Evolutionary conservation across 2,329 filamentous ascomycete species (phyloP).

Genomic region (Cadophora luteo-olivacea): DNA sequence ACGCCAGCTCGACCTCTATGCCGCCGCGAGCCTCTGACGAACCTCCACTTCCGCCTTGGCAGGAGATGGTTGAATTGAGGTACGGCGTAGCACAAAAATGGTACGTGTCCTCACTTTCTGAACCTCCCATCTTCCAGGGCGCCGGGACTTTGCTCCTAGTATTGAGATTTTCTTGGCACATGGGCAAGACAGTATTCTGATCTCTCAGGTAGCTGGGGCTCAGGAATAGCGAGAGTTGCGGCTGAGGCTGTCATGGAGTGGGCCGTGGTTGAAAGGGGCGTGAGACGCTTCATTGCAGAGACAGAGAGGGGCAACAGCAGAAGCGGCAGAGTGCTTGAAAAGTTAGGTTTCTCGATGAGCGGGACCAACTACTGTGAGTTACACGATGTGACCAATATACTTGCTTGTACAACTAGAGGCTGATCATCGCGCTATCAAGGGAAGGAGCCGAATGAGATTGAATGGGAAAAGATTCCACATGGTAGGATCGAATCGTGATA

Average conservation of each 20-base stretch:
- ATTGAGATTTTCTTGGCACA: too few relatives aligned
- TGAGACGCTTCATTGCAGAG: conserved; percentile 9
- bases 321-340: conserved; percentile 5
- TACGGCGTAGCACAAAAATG: conserved; percentile 9
- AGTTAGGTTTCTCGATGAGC: neutral
- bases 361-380: conserved; percentile 4
- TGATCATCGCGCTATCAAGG: neutral
- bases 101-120: too few relatives aligned
- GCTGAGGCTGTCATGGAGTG: conserved; percentile 8
- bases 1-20: conserved; percentile 3
- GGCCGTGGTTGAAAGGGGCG: conserved; percentile 4
- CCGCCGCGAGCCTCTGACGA: neutral
- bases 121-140: too few relatives aligned
- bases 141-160: too few relatives aligned
- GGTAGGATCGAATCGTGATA: neutral
- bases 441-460: conserved; percentile 2
- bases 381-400: too few relatives aligned
- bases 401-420: neutral
- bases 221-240: neutral
- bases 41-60: neutral
- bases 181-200: too few relatives aligned
- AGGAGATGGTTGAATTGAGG: conserved; percentile 6
- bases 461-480: conserved; percentile 3
- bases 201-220: neutral
- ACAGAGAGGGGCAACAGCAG: conserved; percentile 8